These are phyloP conservation scores for Streptanthus diversifolius DNA, from an alignment of 345 rosid genomes.

Conservation along the genomic window DNA sequence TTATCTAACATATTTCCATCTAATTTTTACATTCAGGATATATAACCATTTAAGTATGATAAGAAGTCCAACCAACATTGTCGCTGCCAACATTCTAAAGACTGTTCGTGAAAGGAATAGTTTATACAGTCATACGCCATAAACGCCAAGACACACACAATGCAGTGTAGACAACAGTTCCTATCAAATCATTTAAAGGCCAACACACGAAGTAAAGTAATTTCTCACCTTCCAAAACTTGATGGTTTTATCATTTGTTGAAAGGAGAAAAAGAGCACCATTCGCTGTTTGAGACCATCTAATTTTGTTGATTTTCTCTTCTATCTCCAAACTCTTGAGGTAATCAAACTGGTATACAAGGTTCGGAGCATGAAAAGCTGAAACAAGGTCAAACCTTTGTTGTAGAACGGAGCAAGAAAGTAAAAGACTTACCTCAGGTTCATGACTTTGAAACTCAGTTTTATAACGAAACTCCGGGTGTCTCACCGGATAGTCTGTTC, in stretches of 20 bases:
- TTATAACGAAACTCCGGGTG: constrained; percentile 94
- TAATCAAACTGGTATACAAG: constrained; percentile 74
- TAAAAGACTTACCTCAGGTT: constrained; percentile 67
- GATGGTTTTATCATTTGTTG: constrained; percentile 93
- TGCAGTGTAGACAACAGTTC: neutral
- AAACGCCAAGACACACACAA: neutral
- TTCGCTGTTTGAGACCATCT: constrained; percentile 87
- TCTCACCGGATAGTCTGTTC: constrained; percentile 55
- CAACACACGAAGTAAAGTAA: neutral
- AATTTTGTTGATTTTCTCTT: constrained; percentile 95
- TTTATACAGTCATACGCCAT: neutral
- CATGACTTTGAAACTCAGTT: constrained; percentile 97
- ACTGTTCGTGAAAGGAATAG: neutral
- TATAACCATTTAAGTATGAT: neutral
- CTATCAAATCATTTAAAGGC: constrained; percentile 1
- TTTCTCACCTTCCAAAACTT: constrained; percentile 74
- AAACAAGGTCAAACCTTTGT: neutral
- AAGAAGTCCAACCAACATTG: neutral
- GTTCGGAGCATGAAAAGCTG: neutral
- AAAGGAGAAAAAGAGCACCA: constrained; percentile 79
- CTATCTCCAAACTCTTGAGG: constrained; percentile 98
- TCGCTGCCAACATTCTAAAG: neutral
- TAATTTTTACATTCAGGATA: neutral
- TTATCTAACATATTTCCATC: neutral
- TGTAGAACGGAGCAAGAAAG: neutral